Evolutionary conservation across 257 asterid species (phyloP), one percentile per base, ranked within the genome.

Genomic region (Leonotis leonurus): DNA sequence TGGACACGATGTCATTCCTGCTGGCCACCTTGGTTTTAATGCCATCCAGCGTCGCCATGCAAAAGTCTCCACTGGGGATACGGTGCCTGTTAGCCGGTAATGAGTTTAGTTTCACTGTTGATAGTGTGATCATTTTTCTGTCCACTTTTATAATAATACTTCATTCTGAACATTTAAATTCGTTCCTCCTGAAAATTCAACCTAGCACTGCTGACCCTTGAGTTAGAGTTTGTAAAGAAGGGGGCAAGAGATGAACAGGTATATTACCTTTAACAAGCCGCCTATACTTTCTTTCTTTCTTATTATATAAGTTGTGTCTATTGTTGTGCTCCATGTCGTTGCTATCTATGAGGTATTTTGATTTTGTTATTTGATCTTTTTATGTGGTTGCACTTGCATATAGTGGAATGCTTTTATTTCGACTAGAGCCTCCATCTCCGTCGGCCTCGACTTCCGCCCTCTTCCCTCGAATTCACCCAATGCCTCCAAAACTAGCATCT

Each of bases 211-310:
- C 83, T 93, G 41, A 83, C 87, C 22, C 81, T 93, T n/a, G 99
- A 93, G 67, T 80, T 93, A 86, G 99, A 93, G 86, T 93, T 89
- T 75, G 88, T 93, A 63, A 89, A 85, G 86, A 93, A 80, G 70
- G 96, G 89, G 62, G 71, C 94, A 37, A 93, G 70, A 80, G 97
- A 93, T 1, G 99, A 89, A 68, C 91, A 79, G 74, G 99, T 93
- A 68, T 70, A 41, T 25, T 52, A 63, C 64, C 51, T 60, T 44
- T 9, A 69, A 16, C 40, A 57, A 37, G 27, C 26, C 62, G 36
- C 62, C 25, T 68, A 14, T 56, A 13, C 26, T 52, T 41, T 58
- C 32, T n/a, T n/a, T n/a, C n/a, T 33, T 36, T 25, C 53, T 30
- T 35, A 26, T 44, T 56, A 44, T 30, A 32, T 43, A 24, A 35